Evolutionary conservation across 2,329 filamentous ascomycete genomes (phyloP), one percentile per base, ranked within the genome.

Genomic region (Colletotrichum sidae): DNA sequence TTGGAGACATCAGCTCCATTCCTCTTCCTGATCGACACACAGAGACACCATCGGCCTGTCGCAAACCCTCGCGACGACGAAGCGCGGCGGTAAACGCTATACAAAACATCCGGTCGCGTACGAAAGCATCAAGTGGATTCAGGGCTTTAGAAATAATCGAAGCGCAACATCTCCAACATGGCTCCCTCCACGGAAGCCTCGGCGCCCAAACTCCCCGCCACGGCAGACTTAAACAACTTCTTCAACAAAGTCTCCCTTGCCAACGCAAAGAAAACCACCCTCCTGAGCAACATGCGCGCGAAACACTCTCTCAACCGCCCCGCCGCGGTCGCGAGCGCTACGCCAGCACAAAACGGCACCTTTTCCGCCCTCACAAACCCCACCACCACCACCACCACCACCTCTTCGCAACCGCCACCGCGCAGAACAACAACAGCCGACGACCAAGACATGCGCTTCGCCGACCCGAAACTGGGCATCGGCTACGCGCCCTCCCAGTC

Each of bases 201-300:
- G 78, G 49, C 61, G 50, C 65, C 59, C 54, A 59, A 55, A 17
- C 59, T 69, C 52, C 79, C 80, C 52, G 71, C 77, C 52, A 77
- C 78, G 33, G 69, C 76, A 60, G 72, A 81, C 70, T 74, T 73
- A 72, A 75, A 75, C 68, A 72, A 77, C 60, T 69, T 80, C 53
- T 72, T 78, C 65, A 83, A 83, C 76, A 75, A 75, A 65, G 78
- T 83, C 61, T 76, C 78, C 61, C 74, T 83, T 56, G 72, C 77
- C 69, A 68, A 79, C 44, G 69, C 79, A 56, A 73, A 75, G 9
- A 76, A 76, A 61, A 70, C 75, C 5, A 72, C 72, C 35, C 70
- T 80, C 60, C 73, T 79, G 17, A 70, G 72, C 17, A 72, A 71
- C 25, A 65, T 72, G 49, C 67, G 67, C 61, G 50, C 60, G 9